Conservation (phyloP, 176 grass and related monocot genomes). For the Oryza brachyantha region DNA sequence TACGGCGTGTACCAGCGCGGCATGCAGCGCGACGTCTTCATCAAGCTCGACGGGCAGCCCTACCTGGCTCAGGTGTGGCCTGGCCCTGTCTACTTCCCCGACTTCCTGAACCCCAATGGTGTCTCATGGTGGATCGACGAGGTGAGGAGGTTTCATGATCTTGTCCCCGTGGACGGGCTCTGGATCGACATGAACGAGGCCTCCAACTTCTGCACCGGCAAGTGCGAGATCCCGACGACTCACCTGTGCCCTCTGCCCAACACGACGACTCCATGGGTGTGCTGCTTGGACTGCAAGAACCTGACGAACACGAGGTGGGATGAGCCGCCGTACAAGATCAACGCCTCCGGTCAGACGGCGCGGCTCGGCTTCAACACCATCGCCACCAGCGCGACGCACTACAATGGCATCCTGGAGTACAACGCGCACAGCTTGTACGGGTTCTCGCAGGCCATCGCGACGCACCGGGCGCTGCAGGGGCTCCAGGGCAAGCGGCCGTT, state of each 20-base stretch:
- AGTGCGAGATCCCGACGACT: conserved; percentile 65
- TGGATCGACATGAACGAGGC: conserved; percentile 99
- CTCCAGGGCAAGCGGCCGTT: conserved; percentile 83
- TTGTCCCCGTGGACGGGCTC: conserved; percentile 77
- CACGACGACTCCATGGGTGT: conserved; percentile 66
- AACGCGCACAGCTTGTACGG: conserved; percentile 84
- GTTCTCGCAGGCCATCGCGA: conserved; percentile 83
- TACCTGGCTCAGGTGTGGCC: conserved; percentile 97
- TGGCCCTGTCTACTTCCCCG: conserved; percentile 88
- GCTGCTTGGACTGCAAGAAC: conserved; percentile 99
- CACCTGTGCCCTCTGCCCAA: conserved; percentile 56
- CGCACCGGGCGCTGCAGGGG: conserved; percentile 63
- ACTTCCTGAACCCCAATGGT: conserved; percentile 69
- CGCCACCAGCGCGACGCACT: conserved; percentile 63
- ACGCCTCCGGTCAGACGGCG: conserved; percentile 57
- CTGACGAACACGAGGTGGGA: conserved; percentile 85
- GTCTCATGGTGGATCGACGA: conserved; percentile 92
- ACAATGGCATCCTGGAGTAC: conserved; percentile 81
- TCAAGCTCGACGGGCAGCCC: conserved; percentile 70
- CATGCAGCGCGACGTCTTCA: conserved; percentile 73
- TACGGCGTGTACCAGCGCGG: conserved; percentile 78
- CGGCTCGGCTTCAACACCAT: conserved; percentile 87
- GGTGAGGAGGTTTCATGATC: conserved; percentile 73
- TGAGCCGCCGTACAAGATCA: conserved; percentile 94
- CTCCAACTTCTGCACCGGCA: conserved; percentile 93